Base-by-base conservation (phyloP, 108 stramenopile species). In the Thalassiosira profunda region DNA sequence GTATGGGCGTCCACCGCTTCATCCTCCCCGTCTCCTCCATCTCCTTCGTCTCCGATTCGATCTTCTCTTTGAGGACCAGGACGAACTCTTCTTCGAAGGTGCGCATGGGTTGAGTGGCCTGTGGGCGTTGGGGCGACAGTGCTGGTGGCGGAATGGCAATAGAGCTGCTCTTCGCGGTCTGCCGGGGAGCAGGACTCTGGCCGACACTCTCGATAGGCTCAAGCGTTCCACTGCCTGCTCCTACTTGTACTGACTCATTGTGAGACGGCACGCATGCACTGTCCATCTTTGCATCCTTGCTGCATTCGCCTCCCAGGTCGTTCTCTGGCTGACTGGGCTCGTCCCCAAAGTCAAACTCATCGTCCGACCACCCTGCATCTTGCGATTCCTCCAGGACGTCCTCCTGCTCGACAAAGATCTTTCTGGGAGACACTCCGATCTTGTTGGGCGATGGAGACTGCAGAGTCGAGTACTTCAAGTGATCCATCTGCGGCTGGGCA, bases 321-420 rank as follows among this genome's bases (percentile, higher is more conserved):
- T n/a, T n/a, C n/a, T n/a, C n/a, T n/a, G n/a, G n/a, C 10, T 74
- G 37, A 30, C 53, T 29, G 5, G 18, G 51, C 24, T 48, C 63
- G 15, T 78, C 76, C 20, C 70, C 69, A 34, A 70, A 66, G 40
- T 78, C 63, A 17, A 78, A 60, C 8, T 63, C 69, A 26, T 70
- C 76, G 41, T 78, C 76, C 11, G 69, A 70, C 76, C 76, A 78
- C 7, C 76, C 76, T 15, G 34, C 68, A 66, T 70, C 76, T n/a
- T 70, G 56, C 54, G 34, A 58, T 58, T 1, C 15, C 7, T 21
- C 31, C 7, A 14, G 31, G 34, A 55, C 60, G 9, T 26, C 45
- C 26, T 17, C 38, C 14, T 6, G 14, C 24, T 26, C 1, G 9
- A 3, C 17, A 12, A 7, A 5, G 11, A 40, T 14, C 14, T 40